A percentile compares a stretch with the other conserved stretches of the same genome.
phyloP scores from a whole-genome alignment of 2,329 filamentous ascomycete genomes.

The Penicillium verrucosum region DNA sequence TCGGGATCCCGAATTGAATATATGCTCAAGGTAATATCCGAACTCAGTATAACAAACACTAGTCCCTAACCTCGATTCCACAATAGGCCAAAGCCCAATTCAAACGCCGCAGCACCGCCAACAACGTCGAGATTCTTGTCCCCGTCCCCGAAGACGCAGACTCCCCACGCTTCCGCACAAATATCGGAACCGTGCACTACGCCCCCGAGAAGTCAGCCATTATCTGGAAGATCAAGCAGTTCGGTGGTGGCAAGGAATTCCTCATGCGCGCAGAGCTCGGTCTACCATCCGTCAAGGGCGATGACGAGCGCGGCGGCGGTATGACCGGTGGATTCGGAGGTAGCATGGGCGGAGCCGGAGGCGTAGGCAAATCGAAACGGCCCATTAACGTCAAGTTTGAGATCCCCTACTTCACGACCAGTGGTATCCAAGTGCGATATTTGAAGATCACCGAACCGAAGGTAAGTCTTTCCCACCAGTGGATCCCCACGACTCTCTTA shows the following conservation, averaged over 20 bases:
- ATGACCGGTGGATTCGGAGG: slow-evolving; percentile 98
- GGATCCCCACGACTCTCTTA: background rate
- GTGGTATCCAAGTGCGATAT: slow-evolving; percentile 96
- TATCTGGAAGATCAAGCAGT: slow-evolving; percentile 99
- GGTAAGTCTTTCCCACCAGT: slow-evolving; percentile 55
- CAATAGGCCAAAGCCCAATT: slow-evolving; percentile 82
- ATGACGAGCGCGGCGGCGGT: slow-evolving; percentile 91
- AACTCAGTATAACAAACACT: background rate
- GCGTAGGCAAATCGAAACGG: slow-evolving; percentile 79
- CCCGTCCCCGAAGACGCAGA: slow-evolving; percentile 97
- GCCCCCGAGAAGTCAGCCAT: slow-evolving; percentile 96
- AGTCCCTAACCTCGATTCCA: slow-evolving; percentile 1
- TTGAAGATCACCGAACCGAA: slow-evolving; percentile 99
- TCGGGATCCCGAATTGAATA: slow-evolving; percentile 95
- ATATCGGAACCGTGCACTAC: slow-evolving; percentile 96
- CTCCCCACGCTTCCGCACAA: slow-evolving; percentile 91
- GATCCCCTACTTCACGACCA: slow-evolving; percentile 99
- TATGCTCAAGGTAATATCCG: slow-evolving; percentile 74
- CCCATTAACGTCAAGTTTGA: slow-evolving; percentile 99
- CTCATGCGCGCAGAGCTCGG: slow-evolving; percentile 97
- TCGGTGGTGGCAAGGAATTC: slow-evolving; percentile 97
- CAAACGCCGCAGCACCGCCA: slow-evolving; percentile 94
- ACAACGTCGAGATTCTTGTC: slow-evolving; percentile 97
- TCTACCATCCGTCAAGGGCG: slow-evolving; percentile 86
- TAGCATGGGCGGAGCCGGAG: slow-evolving; percentile 88